Evolutionary conservation across 78 protist genomes (phyloP).

Genomic region (Isochrysis galbana): DNA sequence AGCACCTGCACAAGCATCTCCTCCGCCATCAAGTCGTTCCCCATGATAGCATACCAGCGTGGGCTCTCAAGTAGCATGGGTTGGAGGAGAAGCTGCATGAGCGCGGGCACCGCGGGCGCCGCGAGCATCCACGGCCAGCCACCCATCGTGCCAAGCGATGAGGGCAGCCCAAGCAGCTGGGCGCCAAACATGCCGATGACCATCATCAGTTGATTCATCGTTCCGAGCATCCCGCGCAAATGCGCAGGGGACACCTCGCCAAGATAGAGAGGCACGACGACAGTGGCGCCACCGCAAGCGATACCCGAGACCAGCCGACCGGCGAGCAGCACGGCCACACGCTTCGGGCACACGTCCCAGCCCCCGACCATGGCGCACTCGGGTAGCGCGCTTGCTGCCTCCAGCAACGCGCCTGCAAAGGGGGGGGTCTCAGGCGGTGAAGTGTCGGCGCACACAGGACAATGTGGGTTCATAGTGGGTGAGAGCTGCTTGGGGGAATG

Average conservation of each 20-base stretch:
- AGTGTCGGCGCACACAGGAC: no score
- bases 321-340: neutral
- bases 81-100: neutral
- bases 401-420: neutral
- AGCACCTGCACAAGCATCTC: neutral
- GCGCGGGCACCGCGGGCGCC: neutral
- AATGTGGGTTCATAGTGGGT: no score
- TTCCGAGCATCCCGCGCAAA: neutral
- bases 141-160: neutral
- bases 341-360: neutral
- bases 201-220: neutral
- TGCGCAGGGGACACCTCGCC: constrained; percentile 5
- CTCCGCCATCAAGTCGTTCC: neutral
- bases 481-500: no score
- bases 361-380: neutral
- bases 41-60: neutral
- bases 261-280: constrained; percentile 21
- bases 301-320: neutral
- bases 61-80: neutral
- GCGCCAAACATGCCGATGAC: neutral
- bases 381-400: neutral
- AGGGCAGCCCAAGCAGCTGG: neutral
- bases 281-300: constrained; percentile 19
- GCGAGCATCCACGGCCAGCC: neutral
- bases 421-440: no score